Evolutionary conservation across 441 rosid species (phyloP).

Genomic region (Mallotus repandus): DNA sequence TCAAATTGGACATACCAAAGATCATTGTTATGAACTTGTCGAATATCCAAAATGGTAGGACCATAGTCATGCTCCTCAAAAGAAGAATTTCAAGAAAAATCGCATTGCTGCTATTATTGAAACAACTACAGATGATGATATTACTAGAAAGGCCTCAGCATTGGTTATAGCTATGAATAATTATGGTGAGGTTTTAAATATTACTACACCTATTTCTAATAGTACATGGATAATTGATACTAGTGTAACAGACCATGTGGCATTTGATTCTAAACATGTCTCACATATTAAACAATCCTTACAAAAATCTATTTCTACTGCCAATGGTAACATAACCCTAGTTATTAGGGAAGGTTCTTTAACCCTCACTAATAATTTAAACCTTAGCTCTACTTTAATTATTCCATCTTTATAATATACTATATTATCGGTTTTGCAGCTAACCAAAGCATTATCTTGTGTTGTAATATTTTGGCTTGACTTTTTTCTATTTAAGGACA

Average conservation of each 20-base stretch:
- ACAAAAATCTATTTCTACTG: not conserved
- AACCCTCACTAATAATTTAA: too few species aligned
- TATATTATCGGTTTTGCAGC: too few species aligned
- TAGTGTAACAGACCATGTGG: not conserved
- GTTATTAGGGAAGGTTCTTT: too few species aligned
- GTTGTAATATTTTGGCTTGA: too few species aligned
- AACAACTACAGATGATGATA: not conserved
- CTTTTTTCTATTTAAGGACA: too few species aligned
- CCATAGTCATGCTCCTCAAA: rapidly evolving
- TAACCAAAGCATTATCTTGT: too few species aligned
- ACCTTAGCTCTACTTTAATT: too few species aligned
- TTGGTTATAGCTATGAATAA: not conserved
- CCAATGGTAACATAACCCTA: not conserved
- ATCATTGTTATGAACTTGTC: not conserved
- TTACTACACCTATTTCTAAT: not conserved
- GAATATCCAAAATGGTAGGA: conserved; percentile 6
- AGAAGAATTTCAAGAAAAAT: not conserved
- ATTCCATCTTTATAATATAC: too few species aligned
- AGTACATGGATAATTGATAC: conserved; percentile 16
- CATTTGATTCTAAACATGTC: not conserved
- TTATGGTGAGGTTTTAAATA: conserved; percentile 1
- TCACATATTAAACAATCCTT: rapidly evolving
- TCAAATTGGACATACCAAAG: not conserved
- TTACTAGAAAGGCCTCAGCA: not conserved
- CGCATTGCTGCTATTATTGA: not conserved